Percentiles rank a stretch among this genome's conserved stretches.
These are phyloP conservation scores for Colletotrichum phormii DNA, from an alignment of 2,329 filamentous ascomycete species.

Conservation along the genomic window DNA sequence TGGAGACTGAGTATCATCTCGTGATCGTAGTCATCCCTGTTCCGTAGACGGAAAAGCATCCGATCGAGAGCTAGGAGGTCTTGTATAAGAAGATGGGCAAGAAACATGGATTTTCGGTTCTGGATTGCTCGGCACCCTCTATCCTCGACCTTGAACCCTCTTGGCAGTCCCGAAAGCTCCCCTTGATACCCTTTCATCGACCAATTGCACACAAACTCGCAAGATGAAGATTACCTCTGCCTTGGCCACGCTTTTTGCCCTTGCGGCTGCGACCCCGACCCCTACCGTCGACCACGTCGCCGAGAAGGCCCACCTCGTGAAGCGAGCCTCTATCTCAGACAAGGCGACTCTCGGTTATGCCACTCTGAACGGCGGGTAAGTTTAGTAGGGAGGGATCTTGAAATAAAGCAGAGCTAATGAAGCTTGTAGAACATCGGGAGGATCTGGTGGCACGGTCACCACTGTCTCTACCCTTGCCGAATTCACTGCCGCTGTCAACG, in stretches of 20 bases:
- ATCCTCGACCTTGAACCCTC: background rate
- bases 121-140: background rate
- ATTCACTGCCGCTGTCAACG: conserved; percentile 57
- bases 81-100: conserved; percentile 3
- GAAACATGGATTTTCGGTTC: background rate
- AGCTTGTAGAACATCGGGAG: conserved; percentile 57
- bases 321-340: conserved; percentile 39
- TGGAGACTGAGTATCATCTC: background rate
- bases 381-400: too few species aligned
- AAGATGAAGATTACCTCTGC: conserved; percentile 31
- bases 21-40: background rate
- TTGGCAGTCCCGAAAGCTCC: background rate
- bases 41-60: background rate
- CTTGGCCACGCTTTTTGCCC: conserved; percentile 29
- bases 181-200: background rate
- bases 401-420: background rate
- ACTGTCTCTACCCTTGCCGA: conserved; percentile 59
- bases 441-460: conserved; percentile 58
- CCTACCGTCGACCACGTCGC: conserved; percentile 25
- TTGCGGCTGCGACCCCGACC: conserved; percentile 36
- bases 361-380: conserved; percentile 52
- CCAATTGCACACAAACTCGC: background rate
- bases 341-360: conserved; percentile 55
- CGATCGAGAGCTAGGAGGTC: background rate
- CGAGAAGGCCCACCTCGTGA: conserved; percentile 31